Evolutionary conservation across 768 basidiomycete genomes (phyloP).

Genomic region (Chalciporus piperatus): DNA sequence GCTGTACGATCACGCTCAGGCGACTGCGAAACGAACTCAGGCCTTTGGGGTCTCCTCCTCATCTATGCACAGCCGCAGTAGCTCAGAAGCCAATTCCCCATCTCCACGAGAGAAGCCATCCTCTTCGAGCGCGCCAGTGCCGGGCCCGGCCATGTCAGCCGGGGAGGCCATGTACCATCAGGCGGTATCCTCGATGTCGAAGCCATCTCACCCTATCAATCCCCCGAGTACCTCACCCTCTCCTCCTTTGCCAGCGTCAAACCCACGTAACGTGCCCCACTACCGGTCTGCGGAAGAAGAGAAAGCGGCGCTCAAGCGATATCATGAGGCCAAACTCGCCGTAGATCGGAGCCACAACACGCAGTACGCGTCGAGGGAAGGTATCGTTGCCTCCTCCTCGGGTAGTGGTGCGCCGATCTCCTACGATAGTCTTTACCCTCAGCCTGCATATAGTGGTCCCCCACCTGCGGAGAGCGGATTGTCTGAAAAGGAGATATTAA

Average conservation of each 20-base stretch:
- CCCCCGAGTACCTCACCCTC: constrained; percentile 26
- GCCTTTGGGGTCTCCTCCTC: constrained; percentile 33
- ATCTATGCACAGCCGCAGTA: constrained; percentile 25
- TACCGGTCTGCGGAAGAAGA: constrained; percentile 70
- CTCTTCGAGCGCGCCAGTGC: constrained; percentile 4
- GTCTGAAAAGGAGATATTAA: constrained; percentile 57
- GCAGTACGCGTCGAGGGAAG: constrained; percentile 24
- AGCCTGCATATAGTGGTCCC: constrained; percentile 26
- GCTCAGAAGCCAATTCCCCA: constrained; percentile 27
- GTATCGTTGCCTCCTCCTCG: constrained; percentile 16
- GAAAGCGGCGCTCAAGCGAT: constrained; percentile 66
- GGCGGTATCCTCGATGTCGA: constrained; percentile 41
- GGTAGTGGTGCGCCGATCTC: constrained; percentile 45
- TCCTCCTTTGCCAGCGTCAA: constrained; percentile 23
- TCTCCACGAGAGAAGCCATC: constrained; percentile 12
- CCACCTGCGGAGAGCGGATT: constrained; percentile 26
- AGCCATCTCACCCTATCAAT: constrained; percentile 12
- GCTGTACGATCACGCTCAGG: constrained; percentile 68
- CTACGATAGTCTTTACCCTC: constrained; percentile 61
- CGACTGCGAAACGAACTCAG: constrained; percentile 60
- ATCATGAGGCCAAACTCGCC: constrained; percentile 68
- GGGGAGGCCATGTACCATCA: constrained; percentile 45
- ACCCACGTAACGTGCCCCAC: constrained; percentile 36
- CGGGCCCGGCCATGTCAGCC: constrained; percentile 32
- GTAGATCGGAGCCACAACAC: constrained; percentile 57